A percentile compares a stretch with the other conserved stretches of the same genome.
These are phyloP conservation scores for Backusella mclennaniae DNA, from an alignment of 192 early-diverging fungal species.

Conservation along the genomic window DNA sequence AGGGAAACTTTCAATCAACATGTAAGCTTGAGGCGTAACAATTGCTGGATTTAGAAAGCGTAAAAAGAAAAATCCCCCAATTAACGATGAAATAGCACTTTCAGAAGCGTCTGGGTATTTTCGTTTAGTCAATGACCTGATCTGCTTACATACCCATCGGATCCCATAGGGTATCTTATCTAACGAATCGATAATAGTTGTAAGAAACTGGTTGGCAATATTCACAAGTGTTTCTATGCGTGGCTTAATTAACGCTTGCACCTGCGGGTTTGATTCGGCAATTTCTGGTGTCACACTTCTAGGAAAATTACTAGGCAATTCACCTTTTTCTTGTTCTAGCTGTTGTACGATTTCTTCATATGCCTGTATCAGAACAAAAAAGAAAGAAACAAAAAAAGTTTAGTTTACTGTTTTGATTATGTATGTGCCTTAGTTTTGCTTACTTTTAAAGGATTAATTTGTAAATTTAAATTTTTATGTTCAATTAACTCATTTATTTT, in stretches of 20 bases:
- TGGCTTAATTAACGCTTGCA: slow-evolving; percentile 76
- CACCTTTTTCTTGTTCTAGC: slow-evolving; percentile 56
- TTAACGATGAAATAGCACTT: slow-evolving; percentile 82
- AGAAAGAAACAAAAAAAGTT: not conserved
- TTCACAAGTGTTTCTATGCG: slow-evolving; percentile 76
- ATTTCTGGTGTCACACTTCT: slow-evolving; percentile 73
- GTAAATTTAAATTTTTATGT: slow-evolving; percentile 77
- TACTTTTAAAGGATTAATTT: slow-evolving; percentile 90
- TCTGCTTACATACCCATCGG: slow-evolving; percentile 97
- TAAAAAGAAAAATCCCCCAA: slow-evolving; percentile 95
- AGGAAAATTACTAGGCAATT: slow-evolving; percentile 53
- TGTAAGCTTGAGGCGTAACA: slow-evolving; percentile 89
- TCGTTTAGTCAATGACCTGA: slow-evolving; percentile 83
- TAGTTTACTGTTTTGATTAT: not conserved
- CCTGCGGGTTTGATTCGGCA: slow-evolving; percentile 74
- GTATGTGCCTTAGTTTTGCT: not conserved
- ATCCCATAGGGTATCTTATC: slow-evolving; percentile 93
- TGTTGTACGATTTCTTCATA: slow-evolving; percentile 75
- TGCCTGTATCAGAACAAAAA: slow-evolving; percentile 31
- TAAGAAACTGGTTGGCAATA: slow-evolving; percentile 80
- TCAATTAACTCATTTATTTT: slow-evolving; percentile 80
- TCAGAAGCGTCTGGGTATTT: slow-evolving; percentile 89
- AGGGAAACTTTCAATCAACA: slow-evolving; percentile 81
- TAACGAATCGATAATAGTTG: slow-evolving; percentile 78
- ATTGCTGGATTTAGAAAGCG: slow-evolving; percentile 96